Conservation (phyloP, 2,329 filamentous ascomycete genomes). For the Pseudomassariella vexata region DNA sequence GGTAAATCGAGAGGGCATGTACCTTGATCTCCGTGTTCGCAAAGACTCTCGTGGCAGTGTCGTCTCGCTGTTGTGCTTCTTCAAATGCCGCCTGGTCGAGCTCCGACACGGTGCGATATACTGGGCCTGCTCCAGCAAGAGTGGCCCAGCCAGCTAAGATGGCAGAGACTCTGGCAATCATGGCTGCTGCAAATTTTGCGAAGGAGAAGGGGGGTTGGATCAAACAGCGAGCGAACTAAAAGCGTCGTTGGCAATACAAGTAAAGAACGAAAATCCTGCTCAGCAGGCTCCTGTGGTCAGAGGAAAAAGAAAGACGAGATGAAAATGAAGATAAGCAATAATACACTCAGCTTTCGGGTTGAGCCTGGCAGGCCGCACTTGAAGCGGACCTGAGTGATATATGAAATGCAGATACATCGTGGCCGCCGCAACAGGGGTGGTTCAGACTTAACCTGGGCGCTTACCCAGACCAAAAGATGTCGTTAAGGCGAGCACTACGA, state of each 20-base stretch:
- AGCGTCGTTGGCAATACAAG: too few species aligned
- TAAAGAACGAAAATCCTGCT: conserved; percentile 10
- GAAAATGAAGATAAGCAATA: conserved; percentile 1
- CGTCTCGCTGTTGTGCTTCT: conserved; percentile 35
- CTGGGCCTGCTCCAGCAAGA: conserved; percentile 13
- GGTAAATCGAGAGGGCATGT: too few species aligned
- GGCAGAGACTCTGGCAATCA: conserved; percentile 7
- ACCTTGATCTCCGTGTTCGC: conserved; percentile 32
- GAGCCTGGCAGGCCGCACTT: too few species aligned
- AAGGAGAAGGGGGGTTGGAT: background rate
- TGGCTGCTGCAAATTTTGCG: background rate
- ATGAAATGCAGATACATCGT: too few species aligned
- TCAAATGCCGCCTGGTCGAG: conserved; percentile 32
- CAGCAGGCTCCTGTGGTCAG: conserved; percentile 7
- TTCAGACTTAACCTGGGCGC: too few species aligned
- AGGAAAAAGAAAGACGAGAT: conserved; percentile 2
- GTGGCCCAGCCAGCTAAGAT: conserved; percentile 1
- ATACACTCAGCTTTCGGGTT: too few species aligned
- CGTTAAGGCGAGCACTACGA: too few species aligned
- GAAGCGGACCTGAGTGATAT: too few species aligned
- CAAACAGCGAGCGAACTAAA: background rate
- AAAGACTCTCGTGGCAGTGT: conserved; percentile 34
- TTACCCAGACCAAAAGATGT: too few species aligned
- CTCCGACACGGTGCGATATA: conserved; percentile 23
- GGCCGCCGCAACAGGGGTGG: too few species aligned